Base-by-base conservation (phyloP, 352 stramenopile species). In the Globisporangium carolinianum region DNA sequence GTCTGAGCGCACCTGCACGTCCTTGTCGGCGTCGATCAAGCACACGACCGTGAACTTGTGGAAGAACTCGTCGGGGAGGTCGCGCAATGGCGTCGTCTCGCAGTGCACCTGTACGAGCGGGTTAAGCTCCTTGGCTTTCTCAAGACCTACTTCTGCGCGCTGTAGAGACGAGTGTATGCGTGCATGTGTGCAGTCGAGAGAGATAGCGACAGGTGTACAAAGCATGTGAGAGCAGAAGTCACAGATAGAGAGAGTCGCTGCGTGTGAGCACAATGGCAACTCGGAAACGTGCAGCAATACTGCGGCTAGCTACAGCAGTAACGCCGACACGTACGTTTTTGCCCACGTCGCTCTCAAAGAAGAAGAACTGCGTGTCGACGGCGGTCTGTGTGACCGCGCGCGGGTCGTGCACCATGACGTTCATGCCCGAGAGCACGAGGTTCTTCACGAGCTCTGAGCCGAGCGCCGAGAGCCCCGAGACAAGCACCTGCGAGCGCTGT, bases 381-480 rank as follows among this genome's bases (percentile, higher is more conserved):
- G 73, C 55, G n/a, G 60, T 52, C 46, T 70, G 32, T 47, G 78
- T 79, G 61, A 91, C 65, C 53, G 55, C 39, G 57, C 59, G 67
- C 46, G 68, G 66, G 74, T 98, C 95, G 58, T 97, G 96, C 42
- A 99, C 56, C 4, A 93, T 97, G 5, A 97, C 91, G 60, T 76
- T 82, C 60, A 99, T 91, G 24, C 97, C 96, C 7, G 96, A 96
- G 58, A 99, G 78, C 55, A 98, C 87, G 11, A 99, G 75, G 79
- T 99, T 99, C 75, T 99, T 99, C 32, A 96, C 86, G 36, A 98
- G 83, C 83, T 99, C 94, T 51, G 82, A 87, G 36, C 89, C 86
- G 36, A 96, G 67, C 61, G 90, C 58, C 10, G 71, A 76, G 52
- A 98, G 79, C 10, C 89, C 91, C 47, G 78, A 87, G 59, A 98